A percentile compares a stretch with the other conserved stretches of the same genome.
phyloP scores from a whole-genome alignment of 2,329 filamentous ascomycete genomes.

The Cryoendolithus antarcticus region DNA sequence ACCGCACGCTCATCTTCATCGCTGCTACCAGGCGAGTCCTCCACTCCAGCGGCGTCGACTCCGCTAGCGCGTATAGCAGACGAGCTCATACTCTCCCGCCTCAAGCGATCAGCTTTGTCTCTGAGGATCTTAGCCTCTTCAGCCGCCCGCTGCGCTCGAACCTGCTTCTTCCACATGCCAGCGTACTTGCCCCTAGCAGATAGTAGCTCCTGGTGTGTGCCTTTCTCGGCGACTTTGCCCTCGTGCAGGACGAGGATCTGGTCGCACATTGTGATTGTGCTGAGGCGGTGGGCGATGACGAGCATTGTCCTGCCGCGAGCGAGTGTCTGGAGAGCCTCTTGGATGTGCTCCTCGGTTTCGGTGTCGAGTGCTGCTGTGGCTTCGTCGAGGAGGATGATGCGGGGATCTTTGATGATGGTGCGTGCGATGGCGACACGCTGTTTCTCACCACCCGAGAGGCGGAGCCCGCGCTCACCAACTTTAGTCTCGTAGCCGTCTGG shows the following conservation, averaged over 20 bases:
- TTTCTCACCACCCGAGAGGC: slow-evolving; percentile 82
- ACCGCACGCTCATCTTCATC: slow-evolving; percentile 22
- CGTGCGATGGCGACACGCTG: slow-evolving; percentile 88
- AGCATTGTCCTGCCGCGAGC: slow-evolving; percentile 81
- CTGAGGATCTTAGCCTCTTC: slow-evolving; percentile 38
- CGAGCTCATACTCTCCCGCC: slow-evolving; percentile 36
- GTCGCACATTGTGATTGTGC: slow-evolving; percentile 43
- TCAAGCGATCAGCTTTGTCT: slow-evolving; percentile 37
- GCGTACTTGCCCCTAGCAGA: slow-evolving; percentile 34
- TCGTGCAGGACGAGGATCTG: slow-evolving; percentile 44
- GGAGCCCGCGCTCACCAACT: slow-evolving; percentile 78
- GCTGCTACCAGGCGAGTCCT: slow-evolving; percentile 26
- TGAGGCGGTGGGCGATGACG: slow-evolving; percentile 69
- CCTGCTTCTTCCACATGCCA: slow-evolving; percentile 42
- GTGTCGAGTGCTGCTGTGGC: slow-evolving; percentile 85
- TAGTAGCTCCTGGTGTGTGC: slow-evolving; percentile 39
- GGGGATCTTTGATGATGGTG: slow-evolving; percentile 82
- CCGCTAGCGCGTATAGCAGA: slow-evolving; percentile 18
- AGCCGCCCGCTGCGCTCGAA: slow-evolving; percentile 36
- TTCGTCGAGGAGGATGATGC: slow-evolving; percentile 86
- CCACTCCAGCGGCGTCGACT: slow-evolving; percentile 10
- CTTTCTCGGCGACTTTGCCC: slow-evolving; percentile 39
- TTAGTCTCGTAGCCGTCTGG: slow-evolving; percentile 81
- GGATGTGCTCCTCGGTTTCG: slow-evolving; percentile 86
- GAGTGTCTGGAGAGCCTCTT: slow-evolving; percentile 69